Conservation (phyloP, 176 grass and related monocot genomes). For the Triticum urartu region DNA sequence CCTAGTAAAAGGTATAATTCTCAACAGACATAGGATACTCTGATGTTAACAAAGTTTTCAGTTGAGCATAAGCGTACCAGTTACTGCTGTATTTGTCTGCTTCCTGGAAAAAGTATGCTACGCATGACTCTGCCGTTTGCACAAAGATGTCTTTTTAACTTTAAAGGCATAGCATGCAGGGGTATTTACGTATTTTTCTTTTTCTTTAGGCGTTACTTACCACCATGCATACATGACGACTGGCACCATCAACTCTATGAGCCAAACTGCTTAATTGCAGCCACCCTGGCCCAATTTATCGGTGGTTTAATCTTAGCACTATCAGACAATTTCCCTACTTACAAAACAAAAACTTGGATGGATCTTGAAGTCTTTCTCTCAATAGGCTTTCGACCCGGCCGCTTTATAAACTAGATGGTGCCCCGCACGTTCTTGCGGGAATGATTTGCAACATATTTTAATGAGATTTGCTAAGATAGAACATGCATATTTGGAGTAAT, state of each 20-base stretch:
- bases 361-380: no score
- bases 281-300: slow-evolving; percentile 9
- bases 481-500: no score
- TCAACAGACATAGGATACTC: background rate
- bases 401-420: no score
- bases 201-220: background rate
- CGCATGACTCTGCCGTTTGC: no score
- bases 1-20: background rate
- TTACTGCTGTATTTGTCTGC: background rate
- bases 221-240: background rate
- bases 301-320: background rate
- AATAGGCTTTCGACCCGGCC: no score
- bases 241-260: background rate
- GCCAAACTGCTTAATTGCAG: background rate
- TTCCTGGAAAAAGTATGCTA: background rate
- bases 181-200: background rate
- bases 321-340: no score
- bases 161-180: background rate
- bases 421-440: no score
- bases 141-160: background rate
- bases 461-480: no score
- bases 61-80: background rate
- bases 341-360: no score
- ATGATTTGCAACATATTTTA: no score
- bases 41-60: background rate